Base-by-base conservation (phyloP, 371 early-diverging fungal genomes). In the Mucor sp. region DNA sequence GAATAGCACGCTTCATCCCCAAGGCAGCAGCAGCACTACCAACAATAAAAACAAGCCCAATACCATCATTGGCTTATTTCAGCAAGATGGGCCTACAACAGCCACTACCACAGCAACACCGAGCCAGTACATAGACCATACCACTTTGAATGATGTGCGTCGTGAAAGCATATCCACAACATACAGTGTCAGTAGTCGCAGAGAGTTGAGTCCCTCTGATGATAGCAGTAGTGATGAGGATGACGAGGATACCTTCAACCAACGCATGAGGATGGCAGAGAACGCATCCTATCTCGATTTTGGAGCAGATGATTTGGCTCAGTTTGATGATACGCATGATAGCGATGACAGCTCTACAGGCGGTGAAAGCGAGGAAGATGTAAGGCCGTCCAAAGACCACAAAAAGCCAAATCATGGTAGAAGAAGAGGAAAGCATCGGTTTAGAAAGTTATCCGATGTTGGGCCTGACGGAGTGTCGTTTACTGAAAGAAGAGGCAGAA, bases 401-500 rank as follows among this genome's bases (percentile, higher is more conserved):
- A 27, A 53, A 11, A 62, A 43, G 21, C 33, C 35, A 44, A 9
- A 2, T 17, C 53, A 35, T 28, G n/a, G 15, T 32, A 23, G 37
- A 17, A 44, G 48, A 32, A 47, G 43, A 48, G 27, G 47, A 59
- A 58, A 33, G 19, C 59, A 58, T 53, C 35, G 65, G 28, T 44
- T 39, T 17, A 32, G 66, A 35, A 43, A 56, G 21, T n/a, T 21
- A 19, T 67, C 62, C 0, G 70, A 65, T 35, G 23, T 71, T 9
- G 65, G 68, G 3, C 68, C 77, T 12, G 79, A 79, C 33, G 75
- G 74, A 8, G 66, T 79, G 35, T 69, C 77, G 15, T 63, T 62
- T 11, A 71, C 60, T 27, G 81, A 81, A 60, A 65, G 74, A 60
- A 65, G 75, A 39, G 80, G 82, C 5, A 65, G 78, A 56, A 28